Base-by-base conservation (phyloP, 306 rosid genomes). In the Castanopsis chinensis region DNA sequence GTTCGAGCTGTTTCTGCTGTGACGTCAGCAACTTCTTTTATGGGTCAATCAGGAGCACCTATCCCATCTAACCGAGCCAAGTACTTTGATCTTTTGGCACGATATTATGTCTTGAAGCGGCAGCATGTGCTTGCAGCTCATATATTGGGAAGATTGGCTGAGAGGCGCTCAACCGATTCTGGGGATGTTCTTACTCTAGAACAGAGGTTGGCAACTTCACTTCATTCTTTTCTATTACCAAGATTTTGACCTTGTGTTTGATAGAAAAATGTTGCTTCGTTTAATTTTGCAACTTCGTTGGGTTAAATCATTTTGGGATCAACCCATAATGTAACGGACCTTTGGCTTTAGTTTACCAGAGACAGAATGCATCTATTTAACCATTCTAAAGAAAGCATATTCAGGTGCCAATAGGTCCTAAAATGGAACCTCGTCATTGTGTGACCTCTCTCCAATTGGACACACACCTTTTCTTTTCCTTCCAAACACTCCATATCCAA, bases 61-160 rank as follows among this genome's bases (percentile, higher is more conserved):
- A 79, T 88, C 82, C 82, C 87, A 17, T 81, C 96, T 54, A 87
- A 88, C 83, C 92, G 93, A 82, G 88, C 84, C 83, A 93, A 93
- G 78, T 91, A 85, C 84, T 90, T 81, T 86, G 99, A 95, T 76
- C 98, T 95, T 71, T 83, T 95, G 88, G 99, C 98, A 49, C 94
- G 90, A 25, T 95, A 93, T 81, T 93, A 95, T 82, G 96, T 93
- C 76, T 79, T 86, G 85, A 95, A 93, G 86, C 90, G 96, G 80
- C 97, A 95, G 79, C 98, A 93, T 85, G 70, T 91, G 81, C 99
- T 93, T 81, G 99, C 99, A 54, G 98, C 99, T 86, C 96, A 89
- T 77, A 90, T 93, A 32, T 83, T 95, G 89, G 81, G 91, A 59
- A 84, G 96, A 83, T 79, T 95, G 78, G 98, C 98, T 57, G 96